Percentiles rank a stretch among this genome's conserved stretches.
Evolutionary conservation across 306 rosid species (phyloP).

Genomic region (Rosa lucieae): DNA sequence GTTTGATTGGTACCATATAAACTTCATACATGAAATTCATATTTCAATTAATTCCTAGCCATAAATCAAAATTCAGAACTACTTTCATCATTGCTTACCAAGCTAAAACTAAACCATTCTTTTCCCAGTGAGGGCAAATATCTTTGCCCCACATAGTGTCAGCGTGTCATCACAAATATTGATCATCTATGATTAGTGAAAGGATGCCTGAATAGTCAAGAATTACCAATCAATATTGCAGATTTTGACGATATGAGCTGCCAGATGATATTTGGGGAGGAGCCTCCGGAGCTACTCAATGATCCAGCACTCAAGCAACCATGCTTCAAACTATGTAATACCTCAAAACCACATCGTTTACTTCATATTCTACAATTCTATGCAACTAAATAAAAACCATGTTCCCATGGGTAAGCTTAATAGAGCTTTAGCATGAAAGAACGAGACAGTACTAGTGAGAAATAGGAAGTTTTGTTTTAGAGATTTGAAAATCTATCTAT

Average conservation of each 20-base stretch:
- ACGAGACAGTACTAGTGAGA: neutral
- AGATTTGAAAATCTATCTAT: slow-evolving; percentile 14
- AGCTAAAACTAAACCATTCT: slow-evolving; percentile 14
- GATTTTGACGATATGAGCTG: slow-evolving; percentile 99
- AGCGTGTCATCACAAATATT: slow-evolving; percentile 15
- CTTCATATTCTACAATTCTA: neutral
- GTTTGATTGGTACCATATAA: slow-evolving; percentile 16
- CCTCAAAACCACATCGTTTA: slow-evolving; percentile 11
- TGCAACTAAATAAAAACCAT: neutral
- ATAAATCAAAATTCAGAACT: slow-evolving; percentile 15
- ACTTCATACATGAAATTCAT: slow-evolving; percentile 11
- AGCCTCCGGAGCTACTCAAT: slow-evolving; percentile 61
- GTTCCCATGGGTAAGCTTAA: neutral
- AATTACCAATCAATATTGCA: slow-evolving; percentile 38
- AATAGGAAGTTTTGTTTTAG: neutral
- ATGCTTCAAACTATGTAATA: slow-evolving; percentile 78
- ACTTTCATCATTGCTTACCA: slow-evolving; percentile 19
- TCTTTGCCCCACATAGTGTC: slow-evolving; percentile 12
- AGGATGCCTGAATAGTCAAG: slow-evolving; percentile 5
- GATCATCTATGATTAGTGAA: slow-evolving; percentile 9
- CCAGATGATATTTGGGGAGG: slow-evolving; percentile 90
- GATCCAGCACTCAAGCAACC: slow-evolving; percentile 96
- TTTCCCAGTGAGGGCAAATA: slow-evolving; percentile 37
- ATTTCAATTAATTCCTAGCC: slow-evolving; percentile 27
- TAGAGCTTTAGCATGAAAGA: neutral